Conservation (phyloP, 768 basidiomycete genomes). For the Hypholoma fasciculare region DNA sequence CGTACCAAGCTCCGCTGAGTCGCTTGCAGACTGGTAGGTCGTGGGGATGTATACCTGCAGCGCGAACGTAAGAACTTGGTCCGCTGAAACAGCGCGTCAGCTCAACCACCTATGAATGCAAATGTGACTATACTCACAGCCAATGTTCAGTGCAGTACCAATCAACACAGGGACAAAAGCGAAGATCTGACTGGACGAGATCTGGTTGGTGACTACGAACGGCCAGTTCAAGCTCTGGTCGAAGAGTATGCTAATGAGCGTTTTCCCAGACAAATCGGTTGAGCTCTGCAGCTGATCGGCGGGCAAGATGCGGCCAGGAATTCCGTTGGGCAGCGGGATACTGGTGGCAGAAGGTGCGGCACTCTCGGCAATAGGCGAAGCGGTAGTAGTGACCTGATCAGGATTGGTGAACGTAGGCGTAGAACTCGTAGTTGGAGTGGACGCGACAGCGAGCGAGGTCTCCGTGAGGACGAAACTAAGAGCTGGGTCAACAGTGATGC, state of each 20-base stretch:
- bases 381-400: slow-evolving; percentile 39
- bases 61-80: slow-evolving; percentile 45
- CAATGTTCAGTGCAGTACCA: slow-evolving; percentile 31
- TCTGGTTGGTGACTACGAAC: slow-evolving; percentile 57
- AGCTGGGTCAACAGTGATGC: slow-evolving; percentile 36
- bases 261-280: slow-evolving; percentile 35
- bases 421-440: slow-evolving; percentile 29
- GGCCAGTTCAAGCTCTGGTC: slow-evolving; percentile 60
- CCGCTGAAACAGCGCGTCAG: slow-evolving; percentile 20
- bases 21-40: slow-evolving; percentile 47
- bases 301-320: slow-evolving; percentile 66
- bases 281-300: slow-evolving; percentile 22
- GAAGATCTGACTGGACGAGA: slow-evolving; percentile 78
- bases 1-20: slow-evolving; percentile 58
- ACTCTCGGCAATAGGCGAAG: slow-evolving; percentile 10
- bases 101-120: background rate
- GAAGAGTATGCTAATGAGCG: slow-evolving; percentile 68
- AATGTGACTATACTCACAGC: slow-evolving; percentile 26
- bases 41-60: slow-evolving; percentile 71
- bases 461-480: slow-evolving; percentile 46
- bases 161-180: slow-evolving; percentile 57
- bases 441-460: slow-evolving; percentile 38
- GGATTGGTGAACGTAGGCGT: slow-evolving; percentile 39
- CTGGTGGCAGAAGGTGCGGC: slow-evolving; percentile 19
- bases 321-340: slow-evolving; percentile 51